Evolutionary conservation across 768 basidiomycete species (phyloP).

Genomic region (Gyrodon lividus): DNA sequence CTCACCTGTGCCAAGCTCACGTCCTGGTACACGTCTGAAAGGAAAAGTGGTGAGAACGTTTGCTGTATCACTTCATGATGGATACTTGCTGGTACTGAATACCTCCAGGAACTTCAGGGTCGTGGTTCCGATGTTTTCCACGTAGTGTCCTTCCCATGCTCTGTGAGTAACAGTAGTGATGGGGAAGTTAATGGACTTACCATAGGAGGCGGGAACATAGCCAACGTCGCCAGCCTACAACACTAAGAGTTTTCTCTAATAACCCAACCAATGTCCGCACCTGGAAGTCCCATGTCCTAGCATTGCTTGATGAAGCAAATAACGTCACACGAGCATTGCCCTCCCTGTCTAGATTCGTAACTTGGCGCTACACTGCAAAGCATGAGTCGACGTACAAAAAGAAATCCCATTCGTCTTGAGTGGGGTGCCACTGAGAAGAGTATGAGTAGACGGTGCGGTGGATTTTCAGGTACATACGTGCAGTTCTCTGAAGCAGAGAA

Average conservation of each 20-base stretch:
- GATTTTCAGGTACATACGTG: slow-evolving; percentile 39
- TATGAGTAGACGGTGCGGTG: neutral
- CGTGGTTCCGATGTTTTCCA: slow-evolving; percentile 53
- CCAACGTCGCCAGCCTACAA: slow-evolving; percentile 22
- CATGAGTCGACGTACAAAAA: slow-evolving; percentile 43
- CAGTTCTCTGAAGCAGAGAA: slow-evolving; percentile 41
- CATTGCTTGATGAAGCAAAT: slow-evolving; percentile 52
- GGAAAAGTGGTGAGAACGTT: neutral
- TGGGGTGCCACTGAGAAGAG: slow-evolving; percentile 61
- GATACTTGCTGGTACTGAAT: slow-evolving; percentile 39
- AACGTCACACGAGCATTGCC: slow-evolving; percentile 55
- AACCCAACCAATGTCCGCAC: slow-evolving; percentile 22
- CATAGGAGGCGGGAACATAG: slow-evolving; percentile 15
- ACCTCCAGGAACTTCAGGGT: slow-evolving; percentile 50
- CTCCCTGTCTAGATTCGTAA: slow-evolving; percentile 35
- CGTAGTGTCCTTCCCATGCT: slow-evolving; percentile 42
- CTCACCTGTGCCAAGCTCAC: slow-evolving; percentile 48
- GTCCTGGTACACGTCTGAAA: slow-evolving; percentile 26
- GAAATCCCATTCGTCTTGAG: slow-evolving; percentile 63
- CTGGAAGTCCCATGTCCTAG: slow-evolving; percentile 59
- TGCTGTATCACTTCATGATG: neutral
- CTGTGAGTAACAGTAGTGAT: neutral
- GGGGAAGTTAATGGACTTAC: neutral
- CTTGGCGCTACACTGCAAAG: neutral
- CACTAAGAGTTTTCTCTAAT: neutral